Conservation (phyloP, 805 yeast genomes). For the Nakazawaea populi region DNA sequence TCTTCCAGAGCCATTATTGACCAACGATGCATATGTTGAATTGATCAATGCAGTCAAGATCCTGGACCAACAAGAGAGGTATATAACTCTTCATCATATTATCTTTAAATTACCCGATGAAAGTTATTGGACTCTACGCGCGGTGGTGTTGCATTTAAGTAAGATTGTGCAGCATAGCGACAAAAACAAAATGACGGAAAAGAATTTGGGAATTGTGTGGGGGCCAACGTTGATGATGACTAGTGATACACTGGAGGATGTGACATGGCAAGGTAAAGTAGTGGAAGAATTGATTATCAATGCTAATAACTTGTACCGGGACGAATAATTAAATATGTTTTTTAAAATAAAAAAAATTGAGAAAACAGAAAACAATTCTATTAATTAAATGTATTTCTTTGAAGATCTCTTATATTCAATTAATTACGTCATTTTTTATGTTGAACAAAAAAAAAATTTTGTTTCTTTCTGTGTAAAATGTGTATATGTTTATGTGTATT, state of each 20-base stretch:
- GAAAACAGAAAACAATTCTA: no score
- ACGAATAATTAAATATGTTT: slow-evolving; percentile 20
- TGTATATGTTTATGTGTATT: no score
- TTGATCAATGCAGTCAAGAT: slow-evolving; percentile 71
- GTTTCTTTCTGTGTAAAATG: no score
- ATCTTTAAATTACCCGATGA: slow-evolving; percentile 92
- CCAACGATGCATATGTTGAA: slow-evolving; percentile 51
- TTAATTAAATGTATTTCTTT: no score
- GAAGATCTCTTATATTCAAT: no score
- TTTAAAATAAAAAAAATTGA: no score
- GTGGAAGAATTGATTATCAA: slow-evolving; percentile 81
- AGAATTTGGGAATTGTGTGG: slow-evolving; percentile 87
- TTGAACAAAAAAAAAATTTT: no score
- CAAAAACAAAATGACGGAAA: slow-evolving; percentile 73
- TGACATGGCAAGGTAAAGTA: slow-evolving; percentile 69
- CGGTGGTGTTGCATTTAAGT: slow-evolving; percentile 78
- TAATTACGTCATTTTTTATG: no score
- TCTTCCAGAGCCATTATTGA: slow-evolving; percentile 82
- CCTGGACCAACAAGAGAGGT: slow-evolving; percentile 45
- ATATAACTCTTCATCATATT: slow-evolving; percentile 79
- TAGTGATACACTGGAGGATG: slow-evolving; percentile 52
- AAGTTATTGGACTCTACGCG: slow-evolving; percentile 85
- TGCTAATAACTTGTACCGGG: slow-evolving; percentile 42
- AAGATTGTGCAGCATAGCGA: slow-evolving; percentile 60
- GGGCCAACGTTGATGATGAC: slow-evolving; percentile 82